Percentiles rank a stretch among this genome's conserved stretches.
Conservation (phyloP, 768 basidiomycete genomes). For the Lentinula sp. region DNA sequence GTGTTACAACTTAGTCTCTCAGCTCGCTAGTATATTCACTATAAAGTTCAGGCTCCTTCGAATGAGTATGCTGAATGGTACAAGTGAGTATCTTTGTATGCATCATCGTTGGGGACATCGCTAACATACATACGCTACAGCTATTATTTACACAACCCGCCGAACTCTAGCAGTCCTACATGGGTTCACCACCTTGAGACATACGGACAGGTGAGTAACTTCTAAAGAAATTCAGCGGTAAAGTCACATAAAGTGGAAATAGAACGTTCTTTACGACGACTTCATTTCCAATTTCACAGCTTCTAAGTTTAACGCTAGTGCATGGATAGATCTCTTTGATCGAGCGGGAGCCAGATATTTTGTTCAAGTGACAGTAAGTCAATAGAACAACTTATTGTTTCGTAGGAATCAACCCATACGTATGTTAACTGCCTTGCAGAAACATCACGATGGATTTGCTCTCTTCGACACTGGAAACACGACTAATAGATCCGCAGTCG, state of each 20-base stretch:
- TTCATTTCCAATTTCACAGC: conserved; percentile 52
- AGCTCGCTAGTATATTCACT: not conserved
- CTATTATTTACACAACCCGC: conserved; percentile 31
- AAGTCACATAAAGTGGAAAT: not conserved
- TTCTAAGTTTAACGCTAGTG: conserved; percentile 45
- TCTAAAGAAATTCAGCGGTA: not conserved
- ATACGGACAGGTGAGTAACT: conserved; percentile 31
- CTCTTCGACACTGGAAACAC: conserved; percentile 53
- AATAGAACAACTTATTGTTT: not conserved
- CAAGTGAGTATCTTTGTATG: conserved; percentile 26
- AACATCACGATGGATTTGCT: conserved; percentile 58
- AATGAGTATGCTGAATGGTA: conserved; percentile 52
- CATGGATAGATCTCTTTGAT: conserved; percentile 50
- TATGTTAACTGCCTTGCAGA: conserved; percentile 22
- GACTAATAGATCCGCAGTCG: conserved; percentile 41
- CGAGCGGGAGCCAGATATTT: conserved; percentile 58
- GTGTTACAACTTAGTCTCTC: not conserved
- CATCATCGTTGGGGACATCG: not conserved
- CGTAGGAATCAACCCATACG: not conserved
- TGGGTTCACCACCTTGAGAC: conserved; percentile 44
- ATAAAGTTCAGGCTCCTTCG: conserved; percentile 27
- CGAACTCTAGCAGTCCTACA: conserved; percentile 30
- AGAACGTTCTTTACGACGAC: conserved; percentile 51
- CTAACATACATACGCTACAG: conserved; percentile 13
- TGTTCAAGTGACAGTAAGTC: conserved; percentile 44